Evolutionary conservation across 1,284 basidiomycete species (phyloP).

Genomic region (Stygiomarasmius scandens): DNA sequence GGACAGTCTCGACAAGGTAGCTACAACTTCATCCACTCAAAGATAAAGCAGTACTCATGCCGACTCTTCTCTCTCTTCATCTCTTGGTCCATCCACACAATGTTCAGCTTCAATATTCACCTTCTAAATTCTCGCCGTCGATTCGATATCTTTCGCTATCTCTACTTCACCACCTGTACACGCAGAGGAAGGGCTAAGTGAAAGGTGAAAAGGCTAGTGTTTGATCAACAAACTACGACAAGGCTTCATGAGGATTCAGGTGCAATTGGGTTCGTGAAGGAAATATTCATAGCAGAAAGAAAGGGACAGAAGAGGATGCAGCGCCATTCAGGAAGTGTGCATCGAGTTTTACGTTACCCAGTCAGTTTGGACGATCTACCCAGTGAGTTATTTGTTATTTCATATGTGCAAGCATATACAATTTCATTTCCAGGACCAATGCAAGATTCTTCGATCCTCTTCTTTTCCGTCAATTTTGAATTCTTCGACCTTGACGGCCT

Average conservation of each 20-base stretch:
- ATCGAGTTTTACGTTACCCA: not conserved
- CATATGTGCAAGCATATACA: not conserved
- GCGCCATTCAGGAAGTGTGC: not conserved
- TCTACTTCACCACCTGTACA: not conserved
- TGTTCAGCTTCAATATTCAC: not conserved
- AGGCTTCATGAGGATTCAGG: conserved; percentile 7
- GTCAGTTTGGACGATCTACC: conserved; percentile 11
- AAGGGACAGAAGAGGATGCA: not conserved
- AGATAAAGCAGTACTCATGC: not conserved
- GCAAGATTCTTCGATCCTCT: not conserved
- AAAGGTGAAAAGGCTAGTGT: not conserved
- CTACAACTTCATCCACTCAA: not conserved
- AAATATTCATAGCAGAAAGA: not conserved
- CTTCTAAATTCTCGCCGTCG: not conserved
- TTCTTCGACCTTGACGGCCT: not conserved
- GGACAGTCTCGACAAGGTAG: too few species aligned
- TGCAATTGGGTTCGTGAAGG: conserved; percentile 6
- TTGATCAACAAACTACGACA: not conserved
- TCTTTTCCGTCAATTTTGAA: not conserved
- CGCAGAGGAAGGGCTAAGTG: conserved; percentile 7
- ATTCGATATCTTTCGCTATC: not conserved
- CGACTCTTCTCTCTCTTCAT: not conserved
- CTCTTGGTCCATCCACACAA: not conserved
- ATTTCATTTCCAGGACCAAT: not conserved
- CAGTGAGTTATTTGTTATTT: not conserved